Evolutionary conservation across 495 filamentous ascomycete species (phyloP).

Genomic region (Penicillium soppii): DNA sequence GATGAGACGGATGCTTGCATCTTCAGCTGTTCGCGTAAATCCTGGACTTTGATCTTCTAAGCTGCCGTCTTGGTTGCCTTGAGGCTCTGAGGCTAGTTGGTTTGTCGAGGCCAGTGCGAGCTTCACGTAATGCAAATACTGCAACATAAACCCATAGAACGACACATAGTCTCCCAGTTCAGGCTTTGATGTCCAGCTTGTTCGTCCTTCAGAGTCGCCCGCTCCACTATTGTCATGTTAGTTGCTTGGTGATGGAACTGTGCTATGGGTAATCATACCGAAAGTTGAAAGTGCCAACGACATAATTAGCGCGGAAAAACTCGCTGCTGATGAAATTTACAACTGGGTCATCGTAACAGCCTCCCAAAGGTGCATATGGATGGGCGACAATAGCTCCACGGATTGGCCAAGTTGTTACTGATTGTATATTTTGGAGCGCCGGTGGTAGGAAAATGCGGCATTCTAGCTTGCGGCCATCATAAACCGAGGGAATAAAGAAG

Average conservation of each 20-base stretch:
- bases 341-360: constrained; percentile 78
- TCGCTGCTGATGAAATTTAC: constrained; percentile 62
- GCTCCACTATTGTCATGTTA: constrained; percentile 62
- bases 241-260: neutral
- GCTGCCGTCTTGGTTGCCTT: neutral
- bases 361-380: constrained; percentile 86
- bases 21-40: neutral
- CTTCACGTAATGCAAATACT: constrained; percentile 58
- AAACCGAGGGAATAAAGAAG: constrained; percentile 80
- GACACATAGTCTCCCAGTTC: constrained; percentile 81
- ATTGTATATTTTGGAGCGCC: constrained; percentile 27
- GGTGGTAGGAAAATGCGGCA: constrained; percentile 78
- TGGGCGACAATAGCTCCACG: constrained; percentile 82
- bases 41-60: neutral
- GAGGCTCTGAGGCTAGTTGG: neutral
- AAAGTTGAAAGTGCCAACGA: constrained; percentile 92
- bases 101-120: neutral
- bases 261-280: constrained; percentile 52
- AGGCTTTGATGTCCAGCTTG: constrained; percentile 79
- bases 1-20: constrained; percentile 41
- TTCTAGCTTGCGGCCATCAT: constrained; percentile 71
- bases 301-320: constrained; percentile 63
- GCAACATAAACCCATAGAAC: constrained; percentile 71
- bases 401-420: constrained; percentile 35
- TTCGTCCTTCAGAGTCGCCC: constrained; percentile 67